These are phyloP conservation scores for Linnemannia exigua DNA, from an alignment of 192 early-diverging fungal genomes.

Conservation along the genomic window DNA sequence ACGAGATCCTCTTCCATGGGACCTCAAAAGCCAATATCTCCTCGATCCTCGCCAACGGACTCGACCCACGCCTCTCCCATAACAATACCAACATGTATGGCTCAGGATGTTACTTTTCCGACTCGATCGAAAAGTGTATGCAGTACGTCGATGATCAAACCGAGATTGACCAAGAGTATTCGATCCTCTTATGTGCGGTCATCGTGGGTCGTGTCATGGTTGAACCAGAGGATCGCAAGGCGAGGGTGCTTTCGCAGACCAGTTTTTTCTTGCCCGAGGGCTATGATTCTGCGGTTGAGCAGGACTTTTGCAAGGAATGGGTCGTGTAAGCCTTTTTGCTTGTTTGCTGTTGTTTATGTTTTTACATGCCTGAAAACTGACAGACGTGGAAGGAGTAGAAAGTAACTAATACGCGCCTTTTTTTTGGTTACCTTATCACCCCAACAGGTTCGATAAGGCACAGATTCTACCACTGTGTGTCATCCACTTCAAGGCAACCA, in stretches of 20 bases:
- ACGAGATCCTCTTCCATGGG: conserved; percentile 50
- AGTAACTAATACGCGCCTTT: background rate
- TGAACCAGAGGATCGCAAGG: conserved; percentile 21
- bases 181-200: conserved; percentile 40
- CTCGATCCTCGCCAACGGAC: conserved; percentile 37
- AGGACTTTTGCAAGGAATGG: conserved; percentile 44
- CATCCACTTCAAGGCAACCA: conserved; percentile 46
- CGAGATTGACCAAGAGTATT: conserved; percentile 28
- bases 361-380: background rate
- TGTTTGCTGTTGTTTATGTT: conserved; percentile 2
- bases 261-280: conserved; percentile 37
- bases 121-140: conserved; percentile 54
- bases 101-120: conserved; percentile 43
- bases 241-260: background rate
- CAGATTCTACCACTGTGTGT: conserved; percentile 45
- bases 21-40: conserved; percentile 15
- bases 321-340: conserved; percentile 37
- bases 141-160: conserved; percentile 34
- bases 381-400: too few species aligned
- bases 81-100: conserved; percentile 17
- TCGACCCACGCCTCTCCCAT: conserved; percentile 36
- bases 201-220: conserved; percentile 32
- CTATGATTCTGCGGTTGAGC: conserved; percentile 31
- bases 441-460: conserved; percentile 47
- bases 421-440: background rate